phyloP scores from a whole-genome alignment of 306 rosid genomes.

The Vigna angularis region DNA sequence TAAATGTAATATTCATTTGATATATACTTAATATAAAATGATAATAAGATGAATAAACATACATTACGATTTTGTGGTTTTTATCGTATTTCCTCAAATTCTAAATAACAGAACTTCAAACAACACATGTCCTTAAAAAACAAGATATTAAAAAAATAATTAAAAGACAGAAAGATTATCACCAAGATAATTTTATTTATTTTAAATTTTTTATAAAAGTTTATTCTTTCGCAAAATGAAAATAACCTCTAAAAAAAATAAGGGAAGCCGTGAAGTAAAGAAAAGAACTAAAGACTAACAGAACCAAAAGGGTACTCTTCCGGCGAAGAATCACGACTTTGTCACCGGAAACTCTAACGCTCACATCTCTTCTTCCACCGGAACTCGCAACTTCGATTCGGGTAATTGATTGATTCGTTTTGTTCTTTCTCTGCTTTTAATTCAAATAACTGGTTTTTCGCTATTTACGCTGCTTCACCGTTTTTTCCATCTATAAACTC shows the following conservation, averaged over 20 bases:
- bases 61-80: too few relatives aligned
- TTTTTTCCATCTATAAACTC: not conserved
- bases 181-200: too few relatives aligned
- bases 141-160: too few relatives aligned
- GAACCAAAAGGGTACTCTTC: not conserved
- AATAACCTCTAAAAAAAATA: not conserved
- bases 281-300: not conserved
- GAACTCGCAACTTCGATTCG: not conserved
- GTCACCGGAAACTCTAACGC: not conserved
- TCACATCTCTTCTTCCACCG: conserved; percentile 5
- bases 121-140: too few relatives aligned
- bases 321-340: not conserved
- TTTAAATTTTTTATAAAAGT: too few relatives aligned
- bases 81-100: too few relatives aligned
- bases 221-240: not conserved
- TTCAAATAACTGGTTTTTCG: not conserved
- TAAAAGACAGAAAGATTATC: too few relatives aligned
- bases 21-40: too few relatives aligned
- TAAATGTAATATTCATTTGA: too few relatives aligned
- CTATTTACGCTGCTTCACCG: not conserved
- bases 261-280: conserved; percentile 3
- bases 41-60: too few relatives aligned
- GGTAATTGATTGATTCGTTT: conserved; percentile 9
- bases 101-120: too few relatives aligned
- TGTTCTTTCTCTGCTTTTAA: not conserved